Base-by-base conservation (phyloP, 345 rosid species). In the Populus nigra region DNA sequence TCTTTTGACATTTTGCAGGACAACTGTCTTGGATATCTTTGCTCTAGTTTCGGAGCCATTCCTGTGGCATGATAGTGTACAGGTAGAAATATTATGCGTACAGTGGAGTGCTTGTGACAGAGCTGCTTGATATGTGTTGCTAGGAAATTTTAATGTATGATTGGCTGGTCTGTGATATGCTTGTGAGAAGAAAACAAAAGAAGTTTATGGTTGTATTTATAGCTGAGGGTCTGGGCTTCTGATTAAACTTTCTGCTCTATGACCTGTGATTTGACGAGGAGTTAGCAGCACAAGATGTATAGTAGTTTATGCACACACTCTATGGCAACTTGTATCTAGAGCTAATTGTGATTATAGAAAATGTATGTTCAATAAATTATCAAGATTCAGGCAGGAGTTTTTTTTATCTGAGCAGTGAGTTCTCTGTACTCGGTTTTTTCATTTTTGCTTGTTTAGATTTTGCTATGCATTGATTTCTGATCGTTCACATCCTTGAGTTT, bases 31-130 rank as follows among this genome's bases (percentile, higher is more conserved):
- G 1, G 22, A 45, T 29, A 22, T 36, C 61, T 55, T 33, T 23
- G 23, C 43, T 31, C 69, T 65, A 2, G 59, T 23, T 81, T 72
- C 53, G 41, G 69, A 22, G 73, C 68, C 68, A 65, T 65, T 76
- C 49, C 65, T 29, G 16, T 55, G 77, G 83, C 78, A 63, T 68
- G 78, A 80, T 59, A 75, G 73, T 78, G 80, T 80, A 82, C 77
- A 76, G 76, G 74, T 43, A 57, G 61, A 69, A 69, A 80, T 33
- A 66, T 17, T 29, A 3, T 72, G 63, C 39, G 41, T 53, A 63
- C 7, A 72, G 33, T 38, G 49, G 69, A 36, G 29, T 47, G 39
- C 65, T 35, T 68, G 74, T 75, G 36, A 53, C 62, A 18, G 16
- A 62, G 41, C 69, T 70, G 35, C n/a, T 65, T 63, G 31, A 12